A percentile compares a stretch with the other conserved stretches of the same genome.
phyloP scores from a whole-genome alignment of 1,284 basidiomycete species.

The Ustilago tritici region DNA sequence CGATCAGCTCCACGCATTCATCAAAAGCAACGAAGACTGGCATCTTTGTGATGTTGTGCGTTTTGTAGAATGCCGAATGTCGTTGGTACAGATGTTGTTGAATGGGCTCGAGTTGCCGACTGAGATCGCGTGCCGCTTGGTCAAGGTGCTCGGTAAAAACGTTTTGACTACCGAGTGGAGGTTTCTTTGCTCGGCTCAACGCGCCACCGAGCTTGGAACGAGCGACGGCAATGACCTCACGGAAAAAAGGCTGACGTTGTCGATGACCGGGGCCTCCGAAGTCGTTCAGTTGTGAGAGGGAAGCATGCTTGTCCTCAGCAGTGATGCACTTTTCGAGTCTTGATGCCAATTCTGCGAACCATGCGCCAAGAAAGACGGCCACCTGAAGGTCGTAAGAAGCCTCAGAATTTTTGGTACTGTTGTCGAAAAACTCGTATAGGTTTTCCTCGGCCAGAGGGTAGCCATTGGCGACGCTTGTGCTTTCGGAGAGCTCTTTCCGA shows the following conservation, averaged over 20 bases:
- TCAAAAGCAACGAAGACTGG: conserved; percentile 26
- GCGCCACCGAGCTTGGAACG: not conserved
- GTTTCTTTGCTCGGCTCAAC: not conserved
- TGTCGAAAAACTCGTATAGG: conserved; percentile 6
- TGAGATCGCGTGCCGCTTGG: not conserved
- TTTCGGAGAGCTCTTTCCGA: not conserved
- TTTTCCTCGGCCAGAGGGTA: conserved; percentile 13
- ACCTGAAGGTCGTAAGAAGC: conserved; percentile 8
- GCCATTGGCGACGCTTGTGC: not conserved
- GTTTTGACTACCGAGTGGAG: not conserved
- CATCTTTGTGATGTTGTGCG: not conserved
- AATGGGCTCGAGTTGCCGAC: not conserved
- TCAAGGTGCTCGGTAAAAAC: not conserved
- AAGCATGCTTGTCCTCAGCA: not conserved
- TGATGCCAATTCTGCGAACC: not conserved
- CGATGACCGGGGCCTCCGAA: not conserved
- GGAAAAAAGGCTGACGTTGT: not conserved
- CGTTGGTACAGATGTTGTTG: not conserved
- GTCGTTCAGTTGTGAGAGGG: not conserved
- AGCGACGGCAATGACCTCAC: not conserved
- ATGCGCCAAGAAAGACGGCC: conserved; percentile 1
- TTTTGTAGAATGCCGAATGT: not conserved
- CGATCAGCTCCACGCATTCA: conserved; percentile 24
- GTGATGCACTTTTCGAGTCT: not conserved
- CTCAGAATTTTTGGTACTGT: not conserved